Evolutionary conservation across 2,329 filamentous ascomycete species (phyloP), one percentile per base, ranked within the genome.

Genomic region (Aspergillus terreus): DNA sequence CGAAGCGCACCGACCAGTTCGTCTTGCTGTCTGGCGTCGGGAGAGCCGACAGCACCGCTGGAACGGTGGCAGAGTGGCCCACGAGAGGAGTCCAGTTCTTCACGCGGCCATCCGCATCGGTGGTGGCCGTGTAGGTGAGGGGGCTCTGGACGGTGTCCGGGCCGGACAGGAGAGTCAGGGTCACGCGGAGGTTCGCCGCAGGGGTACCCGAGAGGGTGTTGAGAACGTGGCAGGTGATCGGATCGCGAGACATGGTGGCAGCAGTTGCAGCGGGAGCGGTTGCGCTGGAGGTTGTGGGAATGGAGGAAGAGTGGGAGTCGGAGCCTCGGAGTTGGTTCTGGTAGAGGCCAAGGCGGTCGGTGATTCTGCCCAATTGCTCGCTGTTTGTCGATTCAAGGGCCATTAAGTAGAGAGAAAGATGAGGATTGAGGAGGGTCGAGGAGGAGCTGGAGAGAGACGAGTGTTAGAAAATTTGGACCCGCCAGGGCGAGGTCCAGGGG

Each of bases 131-230:
- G 63, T 74, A 76, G 19, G 52, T 65, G 48, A 62, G 47, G 15
- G 60, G 57, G 33, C 51, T 58, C 23, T 58, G 52, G 52, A 53
- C 46, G 61, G 70, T 52, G 45, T 54, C 60, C 42, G 60, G 40
- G 11, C 44, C 15, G 55, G 75, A 71, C 61, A 96, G 73, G 46
- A 82, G 72, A 2, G 74, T 75, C 32, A 79, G 70, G 0, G 72
- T 74, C 58, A 80, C 79, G 27, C 75, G 73, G 17, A 82, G 68
- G 21, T 72, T 64, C 1, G 72, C 68, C 17, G 71, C 72, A 9
- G 75, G 71, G 9, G 72, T 74, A 44, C 74, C 72, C 44, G 73
- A 73, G 46, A 76, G 60, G 32, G 73, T 76, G 59, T 80, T 78
- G 45, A 82, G 74, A 49, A 75, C 72, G 56, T 78, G 76, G 53